Evolutionary conservation across 176 grass and related monocot genomes (phyloP), one percentile per base, ranked within the genome.

Genomic region (Cenchrus purpureus): DNA sequence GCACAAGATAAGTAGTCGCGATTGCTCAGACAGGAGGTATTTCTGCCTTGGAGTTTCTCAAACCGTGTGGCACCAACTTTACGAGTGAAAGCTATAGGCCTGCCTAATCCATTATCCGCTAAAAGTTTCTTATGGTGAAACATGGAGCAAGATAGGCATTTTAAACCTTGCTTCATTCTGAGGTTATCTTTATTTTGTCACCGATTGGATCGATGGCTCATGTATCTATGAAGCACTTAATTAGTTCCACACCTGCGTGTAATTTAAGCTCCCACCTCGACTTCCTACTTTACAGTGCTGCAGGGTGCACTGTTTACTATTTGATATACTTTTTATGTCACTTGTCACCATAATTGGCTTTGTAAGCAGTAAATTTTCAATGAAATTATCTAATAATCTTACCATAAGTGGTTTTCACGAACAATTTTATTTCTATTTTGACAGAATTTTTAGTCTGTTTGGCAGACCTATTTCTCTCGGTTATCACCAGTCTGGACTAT

Each of bases 51-150:
- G 61, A 76, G 32, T 59, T 76, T 46, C 34, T 44, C 28, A 37
- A 82, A 62, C 13, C 32, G 19, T 84, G 22, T 83, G 60, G 67
- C 78, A 61, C 60, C 49, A 52, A 72, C 84, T 67, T 67, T 87
- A 68, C 10, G 66, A 52, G 74, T 60, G 66, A 69, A 54, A 78
- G 42, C 74, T 72, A 73, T 76, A 83, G 77, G 63, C 32, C 60
- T 69, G 34, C 34, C 60, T 69, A 29, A n/a, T 55, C 80, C 69
- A 37, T 62, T 15, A 54, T 81, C 44, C 12, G 74, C 53, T 73
- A 52, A 76, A 69, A 69, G 32, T 10, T 71, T 12, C 16, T 19
- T 54, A 28, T 46, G 74, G 52, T 25, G 45, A 58, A 73, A 73
- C 67, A 64, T 73, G 84, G 16, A 71, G 10, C 69, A 54, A 12